phyloP scores from a whole-genome alignment of 2,329 filamentous ascomycete species.

The Apiospora pterosperma region DNA sequence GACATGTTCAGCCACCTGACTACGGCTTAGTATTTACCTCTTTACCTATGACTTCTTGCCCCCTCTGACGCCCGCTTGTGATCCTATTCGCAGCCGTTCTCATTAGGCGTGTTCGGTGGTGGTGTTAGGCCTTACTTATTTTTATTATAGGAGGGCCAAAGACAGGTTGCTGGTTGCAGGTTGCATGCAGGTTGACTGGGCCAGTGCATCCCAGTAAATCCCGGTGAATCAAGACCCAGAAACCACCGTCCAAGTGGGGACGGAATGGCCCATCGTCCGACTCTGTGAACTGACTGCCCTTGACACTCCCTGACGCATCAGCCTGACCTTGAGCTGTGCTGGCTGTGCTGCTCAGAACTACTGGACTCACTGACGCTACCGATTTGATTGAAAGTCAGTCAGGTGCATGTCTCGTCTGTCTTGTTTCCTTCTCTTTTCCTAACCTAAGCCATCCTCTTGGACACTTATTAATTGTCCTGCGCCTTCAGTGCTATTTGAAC shows the following conservation, averaged over 20 bases:
- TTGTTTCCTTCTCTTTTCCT: background rate
- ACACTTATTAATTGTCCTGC: background rate
- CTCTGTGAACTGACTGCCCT: background rate
- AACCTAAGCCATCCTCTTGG: background rate
- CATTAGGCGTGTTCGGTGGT: background rate
- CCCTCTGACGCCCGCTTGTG: background rate
- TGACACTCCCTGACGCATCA: slow-evolving; percentile 18
- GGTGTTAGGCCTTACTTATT: no score
- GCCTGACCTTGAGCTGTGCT: slow-evolving; percentile 18
- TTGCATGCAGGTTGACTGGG: background rate
- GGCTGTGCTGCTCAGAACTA: background rate
- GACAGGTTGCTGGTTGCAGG: background rate
- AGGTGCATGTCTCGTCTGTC: background rate
- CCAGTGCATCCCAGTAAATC: background rate
- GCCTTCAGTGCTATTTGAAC: background rate
- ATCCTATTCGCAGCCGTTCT: background rate
- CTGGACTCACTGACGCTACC: background rate
- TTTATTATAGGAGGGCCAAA: no score
- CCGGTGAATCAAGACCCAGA: background rate
- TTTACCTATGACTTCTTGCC: background rate
- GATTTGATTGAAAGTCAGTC: background rate
- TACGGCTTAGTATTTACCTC: no score
- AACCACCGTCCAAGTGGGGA: background rate
- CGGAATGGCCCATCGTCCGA: background rate
- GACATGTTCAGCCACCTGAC: background rate